Conservation (phyloP, 495 filamentous ascomycete species). For the Rusavskia elegans region DNA sequence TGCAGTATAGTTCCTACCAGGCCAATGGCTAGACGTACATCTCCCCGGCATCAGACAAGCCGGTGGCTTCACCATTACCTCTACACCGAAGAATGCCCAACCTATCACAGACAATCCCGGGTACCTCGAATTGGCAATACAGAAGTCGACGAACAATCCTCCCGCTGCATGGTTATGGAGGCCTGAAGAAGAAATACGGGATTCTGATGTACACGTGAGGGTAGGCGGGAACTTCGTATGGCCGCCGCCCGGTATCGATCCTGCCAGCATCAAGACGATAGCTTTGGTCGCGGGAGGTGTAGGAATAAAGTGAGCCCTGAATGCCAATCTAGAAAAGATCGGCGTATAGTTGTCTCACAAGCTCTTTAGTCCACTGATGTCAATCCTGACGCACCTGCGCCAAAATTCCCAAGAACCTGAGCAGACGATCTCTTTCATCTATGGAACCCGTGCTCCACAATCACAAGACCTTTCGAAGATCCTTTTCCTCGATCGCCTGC, state of each 20-base stretch:
- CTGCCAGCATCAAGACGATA: slow-evolving; percentile 30
- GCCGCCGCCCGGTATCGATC: slow-evolving; percentile 38
- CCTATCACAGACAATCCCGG: slow-evolving; percentile 8
- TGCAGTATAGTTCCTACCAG: slow-evolving; percentile 49
- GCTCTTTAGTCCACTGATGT: slow-evolving; percentile 38
- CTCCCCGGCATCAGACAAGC: slow-evolving; percentile 8
- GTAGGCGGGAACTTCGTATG: slow-evolving; percentile 71
- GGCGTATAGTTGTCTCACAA: not conserved
- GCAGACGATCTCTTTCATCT: slow-evolving; percentile 23
- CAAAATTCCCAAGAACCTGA: slow-evolving; percentile 8
- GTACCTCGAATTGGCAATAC: slow-evolving; percentile 62
- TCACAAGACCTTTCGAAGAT: slow-evolving; percentile 12
- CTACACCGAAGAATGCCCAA: slow-evolving; percentile 8
- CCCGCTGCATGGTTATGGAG: slow-evolving; percentile 67
- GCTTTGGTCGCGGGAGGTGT: slow-evolving; percentile 73
- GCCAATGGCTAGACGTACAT: slow-evolving; percentile 77
- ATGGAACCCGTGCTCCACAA: slow-evolving; percentile 26
- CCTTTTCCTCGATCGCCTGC: slow-evolving; percentile 40
- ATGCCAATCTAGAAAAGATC: not conserved
- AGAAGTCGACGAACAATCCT: slow-evolving; percentile 46
- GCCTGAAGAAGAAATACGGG: slow-evolving; percentile 33
- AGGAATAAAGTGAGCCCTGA: slow-evolving; percentile 45
- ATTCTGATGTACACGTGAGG: slow-evolving; percentile 42
- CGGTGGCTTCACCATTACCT: slow-evolving; percentile 15
- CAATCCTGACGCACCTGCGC: slow-evolving; percentile 32